Base-by-base conservation (phyloP, 805 yeast species). In the Ogataea henricii region DNA sequence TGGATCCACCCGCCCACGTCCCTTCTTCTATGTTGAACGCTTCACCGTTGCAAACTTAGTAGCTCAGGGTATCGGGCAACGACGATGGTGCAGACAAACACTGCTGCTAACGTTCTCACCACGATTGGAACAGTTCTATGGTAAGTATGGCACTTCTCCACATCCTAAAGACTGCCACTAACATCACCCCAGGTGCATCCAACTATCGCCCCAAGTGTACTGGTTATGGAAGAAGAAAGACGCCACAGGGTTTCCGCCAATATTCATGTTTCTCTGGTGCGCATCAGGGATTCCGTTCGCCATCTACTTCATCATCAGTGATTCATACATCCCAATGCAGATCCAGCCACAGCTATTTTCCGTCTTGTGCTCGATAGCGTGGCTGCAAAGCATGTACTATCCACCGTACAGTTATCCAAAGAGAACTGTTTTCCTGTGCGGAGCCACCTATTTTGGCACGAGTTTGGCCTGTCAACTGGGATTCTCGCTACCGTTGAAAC, bases 261-360 rank as follows among this genome's bases (percentile, higher is more conserved):
- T 79, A 6, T 89, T 92, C 92, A 79, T 91, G 87, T 81, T 89
- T 53, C 70, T 89, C n/a, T 92, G 97, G 96, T 81, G 88, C 1
- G 64, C 64, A 55, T 61, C 68, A 46, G 96, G 96, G 6, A 76
- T 89, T 1, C 96, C 97, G 3, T 89, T 91, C 64, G 82, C 85
- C 12, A 84, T 88, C n/a, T 92, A 89, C 65, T 90, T 91, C 59
- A 70, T 87, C 42, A 80, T 83, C 1, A 81, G 80, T 34, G 77
- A 81, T 49, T 83, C 91, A 0, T 83, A 85, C 43, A 74, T 89
- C 2, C 92, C 96, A 0, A 73, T 92, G 51, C 84, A 85, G 64
- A 73, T 92, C 26, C 98, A 92, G 67, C 97, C 98, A 0, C 90
- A 87, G 65, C 65, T 90, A 9, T 91, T 92, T 70, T 81, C 87